Evolutionary conservation across 306 rosid species (phyloP), one percentile per base, ranked within the genome.

Genomic region (Vigna mungo): DNA sequence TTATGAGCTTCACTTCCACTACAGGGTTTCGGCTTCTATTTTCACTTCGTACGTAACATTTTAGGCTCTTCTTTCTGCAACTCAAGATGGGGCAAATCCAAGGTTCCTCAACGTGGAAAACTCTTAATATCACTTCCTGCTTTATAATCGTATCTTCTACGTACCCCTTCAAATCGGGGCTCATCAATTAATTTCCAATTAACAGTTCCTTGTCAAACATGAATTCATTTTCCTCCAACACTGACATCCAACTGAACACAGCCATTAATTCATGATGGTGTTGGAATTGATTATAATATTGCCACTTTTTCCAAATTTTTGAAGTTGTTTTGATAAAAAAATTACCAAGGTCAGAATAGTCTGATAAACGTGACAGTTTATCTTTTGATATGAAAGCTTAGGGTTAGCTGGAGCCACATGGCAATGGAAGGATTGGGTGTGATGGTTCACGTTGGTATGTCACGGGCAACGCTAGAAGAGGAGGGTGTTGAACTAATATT

Each of bases 361-460:
- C 15, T 30, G 34, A 73, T 25, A 43, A 23, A 44, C 25, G 17
- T 44, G 43, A 32, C 18, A 48, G 32, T 36, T 11, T 10, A 56
- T 23, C 32, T 37, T 63, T 12, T 7, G 34, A 34, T 39, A 72
- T 32, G 60, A 21, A 55, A 15, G 16, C 37, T 46, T 30, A 61
- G 46, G 17, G 49, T 34, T 47, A 78, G 77, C 21, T 39, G 77
- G 63, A 69, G 71, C 21, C 54, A 61, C 64, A 49, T 71, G 74
- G 55, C 65, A 41, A 2, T 74, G 68, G 25, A 55, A 25, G 23
- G 9, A 56, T 9, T 36, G 61, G 59, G 62, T 75, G 68, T 64
- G 61, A 82, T 53, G 21, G 47, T 65, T 80, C 76, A 67, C 76
- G 74, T 41, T 34, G 68, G 74, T 60, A 81, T 60, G 78, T 76